Conservation (phyloP, 75 land plant genomes). For the Cryptomeria japonica region DNA sequence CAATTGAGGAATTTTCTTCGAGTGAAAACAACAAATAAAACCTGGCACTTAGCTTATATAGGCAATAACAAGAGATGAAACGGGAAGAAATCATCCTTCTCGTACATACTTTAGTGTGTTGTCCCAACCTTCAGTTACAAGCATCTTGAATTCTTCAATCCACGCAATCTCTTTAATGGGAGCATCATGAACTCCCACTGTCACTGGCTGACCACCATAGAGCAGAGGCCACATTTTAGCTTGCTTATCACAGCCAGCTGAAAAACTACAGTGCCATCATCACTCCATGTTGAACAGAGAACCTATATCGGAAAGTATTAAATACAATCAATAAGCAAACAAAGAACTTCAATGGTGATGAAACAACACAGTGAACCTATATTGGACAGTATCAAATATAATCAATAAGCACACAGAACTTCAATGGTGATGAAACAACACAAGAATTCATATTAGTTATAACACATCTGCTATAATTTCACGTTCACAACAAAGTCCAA, state of each 20-base stretch:
- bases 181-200: conserved; percentile 94
- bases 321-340: neutral
- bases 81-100: neutral
- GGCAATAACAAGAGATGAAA: neutral
- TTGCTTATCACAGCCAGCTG: conserved; percentile 96
- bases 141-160: conserved; percentile 83
- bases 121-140: conserved; percentile 94
- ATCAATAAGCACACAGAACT: too few relatives aligned
- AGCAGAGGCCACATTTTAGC: conserved; percentile 96
- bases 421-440: neutral
- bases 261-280: conserved; percentile 91
- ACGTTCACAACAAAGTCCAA: neutral
- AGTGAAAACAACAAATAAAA: neutral
- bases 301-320: conserved; percentile 38
- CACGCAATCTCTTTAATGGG: conserved; percentile 85
- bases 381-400: too few relatives aligned
- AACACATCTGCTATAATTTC: neutral
- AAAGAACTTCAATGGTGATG: neutral
- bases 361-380: too few relatives aligned
- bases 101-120: conserved; percentile 70
- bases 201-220: conserved; percentile 76
- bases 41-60: neutral
- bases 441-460: neutral
- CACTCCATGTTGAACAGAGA: conserved; percentile 93
- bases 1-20: neutral